Conservation (phyloP, 2,329 filamentous ascomycete species). For the Neodidymelliopsis sp. region DNA sequence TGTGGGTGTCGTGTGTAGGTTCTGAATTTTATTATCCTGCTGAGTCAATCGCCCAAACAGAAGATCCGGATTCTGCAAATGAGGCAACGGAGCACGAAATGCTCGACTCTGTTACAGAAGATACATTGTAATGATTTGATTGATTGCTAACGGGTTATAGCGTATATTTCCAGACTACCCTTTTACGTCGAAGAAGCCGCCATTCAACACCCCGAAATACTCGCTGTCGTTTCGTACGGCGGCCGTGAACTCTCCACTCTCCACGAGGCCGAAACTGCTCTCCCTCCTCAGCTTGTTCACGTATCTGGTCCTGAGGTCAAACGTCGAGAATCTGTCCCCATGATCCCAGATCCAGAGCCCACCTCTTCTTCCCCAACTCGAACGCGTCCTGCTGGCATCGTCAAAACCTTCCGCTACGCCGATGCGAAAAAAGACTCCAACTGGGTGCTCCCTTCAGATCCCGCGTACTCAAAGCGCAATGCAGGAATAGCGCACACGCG, state of each 20-base stretch:
- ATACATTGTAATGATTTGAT: no score
- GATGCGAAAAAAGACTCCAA: slow-evolving; percentile 31
- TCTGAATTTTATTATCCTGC: slow-evolving; percentile 7
- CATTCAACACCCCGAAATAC: slow-evolving; percentile 34
- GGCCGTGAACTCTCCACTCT: slow-evolving; percentile 38
- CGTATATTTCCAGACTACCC: slow-evolving; percentile 42
- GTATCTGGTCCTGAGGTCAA: slow-evolving; percentile 29
- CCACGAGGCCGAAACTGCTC: slow-evolving; percentile 18
- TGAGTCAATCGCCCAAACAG: no score
- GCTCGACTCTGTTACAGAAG: no score
- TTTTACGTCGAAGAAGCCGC: slow-evolving; percentile 43
- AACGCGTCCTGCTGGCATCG: slow-evolving; percentile 14
- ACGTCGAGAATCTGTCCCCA: slow-evolving; percentile 33
- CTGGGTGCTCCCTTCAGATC: slow-evolving; percentile 41
- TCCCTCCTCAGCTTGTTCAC: slow-evolving; percentile 43
- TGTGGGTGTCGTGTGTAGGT: slow-evolving; percentile 43
- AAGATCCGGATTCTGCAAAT: no score
- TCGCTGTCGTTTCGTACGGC: slow-evolving; percentile 44
- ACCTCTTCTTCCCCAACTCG: slow-evolving; percentile 12
- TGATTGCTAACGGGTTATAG: slow-evolving; percentile 22
- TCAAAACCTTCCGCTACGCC: slow-evolving; percentile 38
- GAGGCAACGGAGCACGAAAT: no score
- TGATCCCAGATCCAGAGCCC: slow-evolving; percentile 22
- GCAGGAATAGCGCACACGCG: slow-evolving; percentile 72
- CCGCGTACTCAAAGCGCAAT: slow-evolving; percentile 54